Evolutionary conservation across 805 yeast species (phyloP).

Genomic region (Sugiyamaella boreocaroliniensis): DNA sequence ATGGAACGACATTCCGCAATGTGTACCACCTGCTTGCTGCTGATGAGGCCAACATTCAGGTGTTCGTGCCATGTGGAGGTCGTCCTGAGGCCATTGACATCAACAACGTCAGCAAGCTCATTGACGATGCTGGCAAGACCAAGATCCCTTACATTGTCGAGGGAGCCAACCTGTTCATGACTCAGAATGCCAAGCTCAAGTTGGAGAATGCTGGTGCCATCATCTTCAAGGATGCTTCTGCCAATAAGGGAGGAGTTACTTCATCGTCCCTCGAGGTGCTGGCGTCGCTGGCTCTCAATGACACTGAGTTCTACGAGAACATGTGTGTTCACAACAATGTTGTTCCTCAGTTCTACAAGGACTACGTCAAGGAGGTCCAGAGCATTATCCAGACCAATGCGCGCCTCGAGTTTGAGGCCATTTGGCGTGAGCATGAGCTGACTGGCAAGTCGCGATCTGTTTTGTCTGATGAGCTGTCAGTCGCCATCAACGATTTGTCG

Average conservation of each 20-base stretch:
- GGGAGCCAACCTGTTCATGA: slow-evolving; percentile 93
- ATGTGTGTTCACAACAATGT: slow-evolving; percentile 58
- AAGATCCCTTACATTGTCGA: slow-evolving; percentile 85
- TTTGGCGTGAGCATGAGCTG: slow-evolving; percentile 67
- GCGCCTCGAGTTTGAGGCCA: slow-evolving; percentile 70
- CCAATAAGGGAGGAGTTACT: slow-evolving; percentile 98
- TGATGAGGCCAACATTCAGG: slow-evolving; percentile 57
- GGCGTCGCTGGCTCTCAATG: slow-evolving; percentile 88
- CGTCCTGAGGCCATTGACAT: slow-evolving; percentile 94
- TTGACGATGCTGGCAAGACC: slow-evolving; percentile 73
- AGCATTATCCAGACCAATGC: slow-evolving; percentile 70
- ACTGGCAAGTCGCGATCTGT: slow-evolving; percentile 55
- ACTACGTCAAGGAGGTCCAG: slow-evolving; percentile 84
- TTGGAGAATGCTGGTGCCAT: slow-evolving; percentile 83
- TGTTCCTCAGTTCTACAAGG: slow-evolving; percentile 67
- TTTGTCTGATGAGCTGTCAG: slow-evolving; percentile 76
- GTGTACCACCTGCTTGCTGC: slow-evolving; percentile 75
- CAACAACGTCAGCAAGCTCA: slow-evolving; percentile 64
- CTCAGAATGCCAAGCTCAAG: slow-evolving; percentile 85
- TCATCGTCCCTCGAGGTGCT: slow-evolving; percentile 92
- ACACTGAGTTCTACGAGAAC: slow-evolving; percentile 65
- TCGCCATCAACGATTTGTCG: slow-evolving; percentile 74
- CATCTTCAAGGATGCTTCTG: slow-evolving; percentile 90
- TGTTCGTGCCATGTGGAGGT: slow-evolving; percentile 98
- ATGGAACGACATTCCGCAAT: slow-evolving; percentile 88